Evolutionary conservation across 1,284 basidiomycete species (phyloP).

Genomic region (Laetiporus sulphureus): DNA sequence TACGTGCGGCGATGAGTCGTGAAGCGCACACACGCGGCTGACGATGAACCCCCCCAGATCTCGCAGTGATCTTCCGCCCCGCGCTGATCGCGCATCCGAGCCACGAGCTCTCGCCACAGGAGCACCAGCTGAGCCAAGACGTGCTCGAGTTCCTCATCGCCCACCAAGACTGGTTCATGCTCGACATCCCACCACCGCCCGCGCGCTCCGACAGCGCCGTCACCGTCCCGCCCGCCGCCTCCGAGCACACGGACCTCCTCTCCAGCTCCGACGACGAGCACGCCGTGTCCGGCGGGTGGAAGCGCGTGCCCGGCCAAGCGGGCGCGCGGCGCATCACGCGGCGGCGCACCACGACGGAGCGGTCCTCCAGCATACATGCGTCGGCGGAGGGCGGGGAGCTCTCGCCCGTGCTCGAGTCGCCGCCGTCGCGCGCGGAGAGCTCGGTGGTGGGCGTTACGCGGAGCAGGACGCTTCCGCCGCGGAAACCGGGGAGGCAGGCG

Average conservation of each 20-base stretch:
- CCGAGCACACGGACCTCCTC: constrained; percentile 33
- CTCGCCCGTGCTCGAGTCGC: constrained; percentile 38
- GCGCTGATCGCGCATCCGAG: constrained; percentile 85
- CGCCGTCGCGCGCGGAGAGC: constrained; percentile 23
- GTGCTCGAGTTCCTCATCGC: constrained; percentile 94
- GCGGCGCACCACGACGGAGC: constrained; percentile 50
- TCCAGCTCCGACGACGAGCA: constrained; percentile 40
- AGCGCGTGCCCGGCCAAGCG: constrained; percentile 19
- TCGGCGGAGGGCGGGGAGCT: constrained; percentile 23
- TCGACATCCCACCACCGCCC: constrained; percentile 71
- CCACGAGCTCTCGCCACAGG: constrained; percentile 76
- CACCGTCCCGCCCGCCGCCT: constrained; percentile 14
- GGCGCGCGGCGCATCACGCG: constrained; percentile 37
- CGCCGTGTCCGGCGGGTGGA: constrained; percentile 48
- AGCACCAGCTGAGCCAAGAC: constrained; percentile 82
- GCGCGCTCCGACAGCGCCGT: constrained; percentile 22
- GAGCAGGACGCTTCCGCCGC: constrained; percentile 57
- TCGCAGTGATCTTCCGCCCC: constrained; percentile 92
- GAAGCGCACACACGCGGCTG: neutral
- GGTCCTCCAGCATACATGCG: constrained; percentile 39
- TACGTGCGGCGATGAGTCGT: constrained; percentile 32
- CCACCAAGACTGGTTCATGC: constrained; percentile 81
- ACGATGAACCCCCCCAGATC: constrained; percentile 43
- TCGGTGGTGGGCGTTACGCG: constrained; percentile 39
- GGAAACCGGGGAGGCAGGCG: constrained; percentile 19